Evolutionary conservation across 1,284 basidiomycete species (phyloP), one percentile per base, ranked within the genome.

Genomic region (Golubevia pallescens): DNA sequence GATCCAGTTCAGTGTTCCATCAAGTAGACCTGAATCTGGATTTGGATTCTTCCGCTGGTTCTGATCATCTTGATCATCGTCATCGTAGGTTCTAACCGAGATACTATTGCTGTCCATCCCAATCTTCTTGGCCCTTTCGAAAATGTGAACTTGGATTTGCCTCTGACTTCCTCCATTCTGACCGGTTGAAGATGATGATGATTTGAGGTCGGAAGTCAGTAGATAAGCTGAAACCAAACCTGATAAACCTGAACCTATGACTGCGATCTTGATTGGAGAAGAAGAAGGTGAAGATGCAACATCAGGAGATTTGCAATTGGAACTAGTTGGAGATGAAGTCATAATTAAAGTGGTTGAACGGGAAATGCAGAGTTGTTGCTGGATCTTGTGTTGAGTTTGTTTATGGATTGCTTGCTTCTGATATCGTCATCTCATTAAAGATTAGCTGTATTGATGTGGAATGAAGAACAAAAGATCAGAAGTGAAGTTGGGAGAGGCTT

Each of bases 51-150:
- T 16, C 20, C 53, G 58, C n/a, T 8, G 48, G 60, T 2, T 53
- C 54, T 28, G 28, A 24, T 48, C 53, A 34, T 57, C 58, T 7
- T 8, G 62, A 38, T 38, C 65, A 67, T 23, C 57, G 5, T 3
- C 56, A 6, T 16, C 61, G 6, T 14, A 53, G 14, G 68, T n/a
- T 14, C 67, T 63, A 0, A 83, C 74, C 6, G 70, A 63, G 54
- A 84, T 77, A 62, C 77, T 80, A 19, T 79, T 70, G 16, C 71
- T 69, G 63, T 84, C 81, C 75, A 84, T 75, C 16, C 81, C 81
- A 1, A 84, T 68, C 19, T 61, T 67, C 8, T 58, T 19, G n/a
- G 73, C 70, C 1, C 75, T 62, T 65, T 84, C 81, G 54, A 83
- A 80, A 48, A 84, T 63, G 34, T 76, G 65, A 10, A 78, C 69